Evolutionary conservation across 495 filamentous ascomycete genomes (phyloP), one percentile per base, ranked within the genome.

Genomic region (Thermothielavioides terrestris): DNA sequence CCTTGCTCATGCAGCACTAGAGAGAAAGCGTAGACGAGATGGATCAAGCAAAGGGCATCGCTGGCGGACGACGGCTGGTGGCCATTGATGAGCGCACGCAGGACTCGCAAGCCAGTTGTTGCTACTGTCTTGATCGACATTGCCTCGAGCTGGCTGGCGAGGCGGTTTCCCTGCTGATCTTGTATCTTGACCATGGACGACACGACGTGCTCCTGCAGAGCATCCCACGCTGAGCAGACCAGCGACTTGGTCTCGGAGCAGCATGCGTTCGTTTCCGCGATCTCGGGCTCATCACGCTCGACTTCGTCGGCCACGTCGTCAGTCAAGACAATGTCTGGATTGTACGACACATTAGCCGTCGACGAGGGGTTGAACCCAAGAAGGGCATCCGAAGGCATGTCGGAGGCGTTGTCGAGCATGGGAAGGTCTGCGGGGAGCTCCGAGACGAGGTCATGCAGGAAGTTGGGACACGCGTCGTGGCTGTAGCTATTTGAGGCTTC

Each of bases 11-110:
- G 57, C 8, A 69, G 43, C 7, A 68, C 60, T 20, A 74, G 41
- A n/a, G 70, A 73, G 18, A 76, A 61, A 6, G 71, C 65, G 42
- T 70, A 74, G 25, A 71, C 60, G 14, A 76, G 46, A 42, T 74
- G 70, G 18, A 72, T 50, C 50, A 74, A 66, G 55, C 70, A 76
- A 8, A 74, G 48, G 4, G 58, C 63, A 17, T 71, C 62, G 46
- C 64, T 49, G 7, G 72, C 62, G 0, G 67, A 66, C 0, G 57
- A 50, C 1, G 62, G 55, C 3, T 58, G 49, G 9, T 55, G 43
- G 22, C 67, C 65, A 20, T 63, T 43, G 6, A 74, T 49, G n/a
- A 69, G 49, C 2, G 17, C 50, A 8, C 53, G 58, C 1, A 76
- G 54, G 22, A 63, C 61, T 12, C 58, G 53, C 10, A 76, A 58